A percentile compares a stretch with the other conserved stretches of the same genome.
Evolutionary conservation across 768 basidiomycete species (phyloP).

Genomic region (Kwoniella dejecticola): DNA sequence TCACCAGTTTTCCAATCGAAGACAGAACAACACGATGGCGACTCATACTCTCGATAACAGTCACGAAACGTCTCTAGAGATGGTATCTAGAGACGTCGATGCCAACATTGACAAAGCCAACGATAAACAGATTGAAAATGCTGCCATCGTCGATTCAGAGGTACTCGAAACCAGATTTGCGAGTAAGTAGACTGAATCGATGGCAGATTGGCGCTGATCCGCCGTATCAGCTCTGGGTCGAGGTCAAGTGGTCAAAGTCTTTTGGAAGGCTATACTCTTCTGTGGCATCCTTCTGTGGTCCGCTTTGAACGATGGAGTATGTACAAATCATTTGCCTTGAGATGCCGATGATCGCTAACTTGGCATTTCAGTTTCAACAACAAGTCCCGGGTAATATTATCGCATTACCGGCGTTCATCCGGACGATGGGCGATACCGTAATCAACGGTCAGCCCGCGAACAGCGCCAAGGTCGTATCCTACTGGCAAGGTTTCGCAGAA

Average conservation of each 20-base stretch:
- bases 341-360: not conserved
- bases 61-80: not conserved
- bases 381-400: constrained; percentile 32
- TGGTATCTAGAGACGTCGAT: not conserved
- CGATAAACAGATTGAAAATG: not conserved
- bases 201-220: not conserved
- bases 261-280: constrained; percentile 28
- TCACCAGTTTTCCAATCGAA: no score
- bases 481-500: constrained; percentile 32
- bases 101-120: not conserved
- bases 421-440: constrained; percentile 21
- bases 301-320: constrained; percentile 28
- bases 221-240: constrained; percentile 9
- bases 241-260: constrained; percentile 5
- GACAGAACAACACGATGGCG: no score
- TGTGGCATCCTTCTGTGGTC: constrained; percentile 27
- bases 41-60: not conserved
- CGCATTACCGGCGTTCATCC: constrained; percentile 25
- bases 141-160: not conserved
- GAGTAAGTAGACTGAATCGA: constrained; percentile 14
- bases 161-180: constrained; percentile 26
- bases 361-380: constrained; percentile 5
- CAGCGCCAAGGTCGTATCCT: constrained; percentile 27
- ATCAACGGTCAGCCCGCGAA: constrained; percentile 29
- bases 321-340: not conserved